These are phyloP conservation scores for Datura wrightii DNA, from an alignment of 257 asterid species.

Conservation along the genomic window DNA sequence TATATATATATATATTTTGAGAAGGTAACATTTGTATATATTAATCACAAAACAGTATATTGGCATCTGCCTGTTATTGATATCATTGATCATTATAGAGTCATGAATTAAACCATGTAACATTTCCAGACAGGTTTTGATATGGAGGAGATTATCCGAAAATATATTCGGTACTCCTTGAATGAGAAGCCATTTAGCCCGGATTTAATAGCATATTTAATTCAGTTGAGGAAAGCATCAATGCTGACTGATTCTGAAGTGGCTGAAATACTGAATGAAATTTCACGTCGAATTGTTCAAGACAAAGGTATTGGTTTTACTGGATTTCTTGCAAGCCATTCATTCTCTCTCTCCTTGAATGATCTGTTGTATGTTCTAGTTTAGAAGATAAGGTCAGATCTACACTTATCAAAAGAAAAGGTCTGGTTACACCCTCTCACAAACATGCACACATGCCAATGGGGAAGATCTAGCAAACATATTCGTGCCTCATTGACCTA, in stretches of 20 bases:
- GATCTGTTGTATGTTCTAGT: conserved; percentile 21
- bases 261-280: conserved; percentile 82
- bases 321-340: background rate
- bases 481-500: background rate
- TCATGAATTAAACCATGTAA: conserved; percentile 23
- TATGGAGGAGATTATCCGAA: conserved; percentile 81
- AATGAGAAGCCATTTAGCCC: conserved; percentile 95
- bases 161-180: conserved; percentile 85
- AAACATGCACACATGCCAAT: background rate
- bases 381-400: conserved; percentile 3
- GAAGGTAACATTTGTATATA: no score
- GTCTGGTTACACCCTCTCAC: background rate
- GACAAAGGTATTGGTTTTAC: conserved; percentile 70
- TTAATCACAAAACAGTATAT: no score
- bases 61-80: conserved; percentile 3
- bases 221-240: conserved; percentile 81
- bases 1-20: no score
- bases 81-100: background rate
- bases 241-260: conserved; percentile 77
- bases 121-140: conserved; percentile 84
- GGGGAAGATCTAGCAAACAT: background rate
- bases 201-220: conserved; percentile 69
- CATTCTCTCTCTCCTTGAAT: background rate
- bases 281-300: conserved; percentile 81
- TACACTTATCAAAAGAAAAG: background rate